phyloP scores from a whole-genome alignment of 2,329 filamentous ascomycete species.

The Colletotrichum sidae region DNA sequence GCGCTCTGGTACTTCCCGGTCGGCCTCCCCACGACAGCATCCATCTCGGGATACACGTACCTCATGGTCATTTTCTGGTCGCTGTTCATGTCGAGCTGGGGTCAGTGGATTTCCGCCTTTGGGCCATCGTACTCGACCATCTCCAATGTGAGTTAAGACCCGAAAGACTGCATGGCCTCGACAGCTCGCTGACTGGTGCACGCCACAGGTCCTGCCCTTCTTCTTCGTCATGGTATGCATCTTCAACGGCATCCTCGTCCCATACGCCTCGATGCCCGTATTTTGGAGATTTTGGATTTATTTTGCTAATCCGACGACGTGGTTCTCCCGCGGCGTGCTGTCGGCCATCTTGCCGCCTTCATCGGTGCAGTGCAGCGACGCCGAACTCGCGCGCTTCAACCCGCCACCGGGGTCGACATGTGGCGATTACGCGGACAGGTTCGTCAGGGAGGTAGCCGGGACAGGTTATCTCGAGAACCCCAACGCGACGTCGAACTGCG shows the following conservation, averaged over 20 bases:
- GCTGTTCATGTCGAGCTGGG: conserved; percentile 80
- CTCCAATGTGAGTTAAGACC: conserved; percentile 63
- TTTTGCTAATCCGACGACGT: conserved; percentile 37
- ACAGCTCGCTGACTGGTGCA: conserved; percentile 6
- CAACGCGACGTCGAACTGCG: conserved; percentile 67
- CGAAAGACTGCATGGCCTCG: neutral
- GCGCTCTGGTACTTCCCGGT: conserved; percentile 82
- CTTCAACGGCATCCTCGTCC: conserved; percentile 77
- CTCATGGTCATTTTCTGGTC: conserved; percentile 84
- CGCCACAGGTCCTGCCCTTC: conserved; percentile 72
- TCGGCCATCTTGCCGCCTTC: conserved; percentile 34
- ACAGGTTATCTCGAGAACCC: conserved; percentile 74
- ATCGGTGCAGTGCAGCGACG: conserved; percentile 54
- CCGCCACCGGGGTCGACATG: conserved; percentile 75
- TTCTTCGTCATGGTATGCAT: conserved; percentile 83
- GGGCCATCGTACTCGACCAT: conserved; percentile 84
- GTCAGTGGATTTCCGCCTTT: conserved; percentile 87
- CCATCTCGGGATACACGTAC: conserved; percentile 79
- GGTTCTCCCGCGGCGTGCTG: conserved; percentile 30
- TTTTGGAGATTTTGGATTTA: conserved; percentile 54
- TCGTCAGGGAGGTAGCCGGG: conserved; percentile 56
- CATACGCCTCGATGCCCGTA: conserved; percentile 48
- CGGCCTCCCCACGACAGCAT: conserved; percentile 74
- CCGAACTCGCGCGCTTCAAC: conserved; percentile 60
- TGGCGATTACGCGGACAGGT: conserved; percentile 70